Evolutionary conservation across 2,329 filamentous ascomycete genomes (phyloP), one percentile per base, ranked within the genome.

Genomic region (Leptographium flavum): DNA sequence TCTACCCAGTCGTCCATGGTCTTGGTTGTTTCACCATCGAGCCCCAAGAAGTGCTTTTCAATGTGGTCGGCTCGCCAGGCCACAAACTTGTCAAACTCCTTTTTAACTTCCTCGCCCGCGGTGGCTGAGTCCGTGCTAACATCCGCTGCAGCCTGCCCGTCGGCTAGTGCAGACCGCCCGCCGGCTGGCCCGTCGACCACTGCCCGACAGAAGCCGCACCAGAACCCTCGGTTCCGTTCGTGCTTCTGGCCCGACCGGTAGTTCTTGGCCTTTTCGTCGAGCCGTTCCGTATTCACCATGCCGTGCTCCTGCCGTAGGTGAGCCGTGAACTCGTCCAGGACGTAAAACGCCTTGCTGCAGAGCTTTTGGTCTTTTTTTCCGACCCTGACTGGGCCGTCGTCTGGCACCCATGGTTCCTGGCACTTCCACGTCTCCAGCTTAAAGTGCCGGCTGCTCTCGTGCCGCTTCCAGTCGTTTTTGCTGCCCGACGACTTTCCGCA

Each of bases 381-480:
- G 8, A 10, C 19, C 21, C 15, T 9, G 8, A 15, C 31, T 15
- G 13, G 25, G 3, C 44, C 35, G 23, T 31, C 33, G n/a, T n/a
- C n/a, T n/a, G n/a, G n/a, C n/a, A n/a, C n/a, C n/a, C n/a, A n/a
- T n/a, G n/a, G n/a, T n/a, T 71, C 60, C 27, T 73, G 67, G 57
- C 87, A 94, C 27, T 74, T 75, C 79, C 83, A 46, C 11, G n/a
- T 30, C 32, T 87, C 81, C 6, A 74, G 60, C 47, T 82, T 75
- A 49, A 74, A 77, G 58, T 94, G 87, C 55, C 90, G 83, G 15
- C 74, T 78, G 52, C 78, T 82, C 56, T 95, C 90, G 56, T 95
- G 88, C 1, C 88, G 77, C 58, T 93, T 94, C 88, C 78, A 95
- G 60, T 95, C 88, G 48, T 87, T 88, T 58, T 94, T 94, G 60